These are phyloP conservation scores for Groenewaldozyma auringiensis DNA, from an alignment of 1,139 yeast genomes.

Conservation along the genomic window DNA sequence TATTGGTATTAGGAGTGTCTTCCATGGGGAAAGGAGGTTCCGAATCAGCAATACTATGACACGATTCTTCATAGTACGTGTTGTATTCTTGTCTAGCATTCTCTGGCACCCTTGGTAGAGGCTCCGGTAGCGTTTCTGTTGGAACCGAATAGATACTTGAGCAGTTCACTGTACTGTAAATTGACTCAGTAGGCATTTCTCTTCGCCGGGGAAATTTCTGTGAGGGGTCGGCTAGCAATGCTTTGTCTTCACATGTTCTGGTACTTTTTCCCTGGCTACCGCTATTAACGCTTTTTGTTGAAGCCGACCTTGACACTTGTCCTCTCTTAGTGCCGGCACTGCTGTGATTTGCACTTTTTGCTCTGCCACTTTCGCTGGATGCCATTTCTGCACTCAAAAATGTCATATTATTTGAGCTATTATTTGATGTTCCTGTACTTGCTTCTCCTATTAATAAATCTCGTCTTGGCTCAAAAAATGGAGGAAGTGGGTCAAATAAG, in stretches of 20 bases:
- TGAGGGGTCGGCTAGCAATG: not conserved
- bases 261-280: too few species aligned
- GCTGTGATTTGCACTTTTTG: not conserved
- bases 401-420: not conserved
- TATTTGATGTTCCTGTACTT: not conserved
- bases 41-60: not conserved
- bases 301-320: not conserved
- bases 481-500: not conserved
- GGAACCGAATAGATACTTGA: conserved; percentile 1
- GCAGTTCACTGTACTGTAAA: conserved; percentile 1
- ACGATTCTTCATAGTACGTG: not conserved
- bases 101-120: not conserved
- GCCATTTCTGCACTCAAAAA: conserved; percentile 1
- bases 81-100: not conserved
- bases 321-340: not conserved
- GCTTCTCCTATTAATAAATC: not conserved
- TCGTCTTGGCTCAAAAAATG: not conserved
- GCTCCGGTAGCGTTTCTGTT: not conserved
- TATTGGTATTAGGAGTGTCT: not conserved
- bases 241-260: not conserved
- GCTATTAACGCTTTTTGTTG: not conserved
- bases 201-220: not conserved
- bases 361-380: not conserved
- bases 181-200: not conserved
- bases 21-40: not conserved